Evolutionary conservation across 1,284 basidiomycete species (phyloP).

Genomic region (Cutaneotrichosporon cyanovorans): DNA sequence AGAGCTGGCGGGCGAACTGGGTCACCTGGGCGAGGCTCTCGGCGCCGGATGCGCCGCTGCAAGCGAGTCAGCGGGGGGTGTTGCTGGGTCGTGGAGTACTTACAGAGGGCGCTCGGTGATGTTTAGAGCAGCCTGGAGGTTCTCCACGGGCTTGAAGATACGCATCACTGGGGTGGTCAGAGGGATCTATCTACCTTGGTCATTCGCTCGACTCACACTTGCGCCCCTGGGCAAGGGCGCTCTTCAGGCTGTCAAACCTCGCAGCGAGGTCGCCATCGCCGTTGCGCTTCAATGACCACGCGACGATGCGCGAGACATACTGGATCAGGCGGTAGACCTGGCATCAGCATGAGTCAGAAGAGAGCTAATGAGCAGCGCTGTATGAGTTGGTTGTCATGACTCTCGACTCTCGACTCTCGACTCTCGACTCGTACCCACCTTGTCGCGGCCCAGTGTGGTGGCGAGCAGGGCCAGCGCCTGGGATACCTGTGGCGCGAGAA

Average conservation of each 20-base stretch:
- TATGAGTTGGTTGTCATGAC: too few relatives aligned
- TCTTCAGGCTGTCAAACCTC: conserved; percentile 71
- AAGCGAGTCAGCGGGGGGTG: too few relatives aligned
- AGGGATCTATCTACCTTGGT: not conserved
- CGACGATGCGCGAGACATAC: conserved; percentile 82
- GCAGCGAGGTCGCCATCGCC: conserved; percentile 60
- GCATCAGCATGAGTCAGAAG: not conserved
- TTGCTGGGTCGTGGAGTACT: conserved; percentile 13
- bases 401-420: too few relatives aligned
- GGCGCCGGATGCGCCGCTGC: conserved; percentile 41
- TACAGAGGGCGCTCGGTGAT: conserved; percentile 53
- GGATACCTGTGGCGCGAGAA: conserved; percentile 69
- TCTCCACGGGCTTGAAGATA: conserved; percentile 88
- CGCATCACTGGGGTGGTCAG: conserved; percentile 65
- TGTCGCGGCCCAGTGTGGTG: conserved; percentile 82
- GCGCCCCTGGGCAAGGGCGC: conserved; percentile 65
- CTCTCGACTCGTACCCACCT: too few relatives aligned
- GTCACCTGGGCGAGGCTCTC: conserved; percentile 65
- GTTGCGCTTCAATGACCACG: conserved; percentile 65
- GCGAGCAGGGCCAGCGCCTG: conserved; percentile 66
- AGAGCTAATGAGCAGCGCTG: too few relatives aligned
- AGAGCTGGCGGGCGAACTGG: conserved; percentile 75
- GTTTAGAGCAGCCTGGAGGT: conserved; percentile 83
- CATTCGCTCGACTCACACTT: conserved; percentile 55
- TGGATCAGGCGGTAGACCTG: conserved; percentile 85